phyloP scores from a whole-genome alignment of 2,329 filamentous ascomycete species.

The Xylariaceae sp. region DNA sequence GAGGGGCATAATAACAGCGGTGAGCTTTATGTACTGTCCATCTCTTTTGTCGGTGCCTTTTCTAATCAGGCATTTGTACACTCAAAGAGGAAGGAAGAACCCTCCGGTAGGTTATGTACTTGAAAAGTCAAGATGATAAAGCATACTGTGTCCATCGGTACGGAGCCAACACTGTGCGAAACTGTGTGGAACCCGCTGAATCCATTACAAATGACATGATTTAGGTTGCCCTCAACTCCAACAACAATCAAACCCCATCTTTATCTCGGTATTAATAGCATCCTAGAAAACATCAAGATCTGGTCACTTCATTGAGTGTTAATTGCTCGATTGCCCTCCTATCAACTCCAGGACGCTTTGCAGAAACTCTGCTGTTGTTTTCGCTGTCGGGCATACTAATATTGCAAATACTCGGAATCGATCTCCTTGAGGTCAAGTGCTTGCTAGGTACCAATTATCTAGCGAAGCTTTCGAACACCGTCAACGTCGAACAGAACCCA shows the following conservation, averaged over 20 bases:
- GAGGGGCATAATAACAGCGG: no score
- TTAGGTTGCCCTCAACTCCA: neutral
- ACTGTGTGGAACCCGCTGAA: neutral
- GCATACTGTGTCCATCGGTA: no score
- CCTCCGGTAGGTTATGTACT: neutral
- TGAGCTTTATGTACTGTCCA: no score
- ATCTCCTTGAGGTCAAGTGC: neutral
- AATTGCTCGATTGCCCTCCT: neutral
- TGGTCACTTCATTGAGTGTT: neutral
- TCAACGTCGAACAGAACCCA: slow-evolving; percentile 2
- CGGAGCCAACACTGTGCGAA: no score
- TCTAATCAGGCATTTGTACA: no score
- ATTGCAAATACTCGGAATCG: neutral
- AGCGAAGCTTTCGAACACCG: slow-evolving; percentile 5
- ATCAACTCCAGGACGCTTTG: no score
- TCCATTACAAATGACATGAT: neutral
- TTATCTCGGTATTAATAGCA: neutral
- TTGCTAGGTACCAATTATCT: neutral
- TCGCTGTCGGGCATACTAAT: no score
- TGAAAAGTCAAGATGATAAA: neutral
- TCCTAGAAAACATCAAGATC: neutral
- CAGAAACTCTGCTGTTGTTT: no score
- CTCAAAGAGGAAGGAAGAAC: no score
- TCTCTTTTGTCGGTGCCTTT: no score
- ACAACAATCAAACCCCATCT: neutral